Evolutionary conservation across 305 asterid species (phyloP), one percentile per base, ranked within the genome.

Genomic region (Withania somnifera): DNA sequence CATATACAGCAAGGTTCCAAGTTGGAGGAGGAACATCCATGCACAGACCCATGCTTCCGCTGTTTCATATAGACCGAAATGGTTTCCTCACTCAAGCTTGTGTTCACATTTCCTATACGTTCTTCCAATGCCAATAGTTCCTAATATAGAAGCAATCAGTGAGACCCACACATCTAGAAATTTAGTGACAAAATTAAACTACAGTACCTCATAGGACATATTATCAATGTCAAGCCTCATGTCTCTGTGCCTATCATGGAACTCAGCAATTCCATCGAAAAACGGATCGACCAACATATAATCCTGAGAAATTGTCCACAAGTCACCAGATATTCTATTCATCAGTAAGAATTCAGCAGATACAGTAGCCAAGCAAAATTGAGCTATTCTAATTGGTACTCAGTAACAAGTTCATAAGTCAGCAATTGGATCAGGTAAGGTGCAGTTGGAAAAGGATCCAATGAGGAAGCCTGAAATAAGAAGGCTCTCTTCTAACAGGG

Each of bases 201-300:
- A 71, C 22, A 71, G 42, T 71, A 92, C 97, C 94, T 92, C 97
- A 20, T 92, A 92, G 17, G 94, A 88, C 94, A 92, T 92, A 54
- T 88, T 87, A 83, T 90, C 96, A 57, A 90, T 89, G 24, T 92
- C 94, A 11, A 92, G 92, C 84, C 94, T 88, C 94, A 92, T 84
- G 57, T 86, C 92, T 69, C 93, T 82, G 54, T 92, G 92, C 56
- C 92, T 84, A 82, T 92, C 94, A 17, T 87, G 92, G 84, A 83
- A 40, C 85, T 89, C 91, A 0, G 85, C 85, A 7, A 86, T 78
- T 11, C 87, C 94, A 75, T 82, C 76, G 52, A 83, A 36, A 57
- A 85, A 84, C 60, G 92, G 90, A 86, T 89, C 89, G 15, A 90
- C 82, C 81, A 85, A 42, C 81, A 85, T 77, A 51, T 79, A 83